A percentile compares a stretch with the other conserved stretches of the same genome.
Evolutionary conservation across 305 asterid genomes (phyloP).

Genomic region (Solanum hybrid): DNA sequence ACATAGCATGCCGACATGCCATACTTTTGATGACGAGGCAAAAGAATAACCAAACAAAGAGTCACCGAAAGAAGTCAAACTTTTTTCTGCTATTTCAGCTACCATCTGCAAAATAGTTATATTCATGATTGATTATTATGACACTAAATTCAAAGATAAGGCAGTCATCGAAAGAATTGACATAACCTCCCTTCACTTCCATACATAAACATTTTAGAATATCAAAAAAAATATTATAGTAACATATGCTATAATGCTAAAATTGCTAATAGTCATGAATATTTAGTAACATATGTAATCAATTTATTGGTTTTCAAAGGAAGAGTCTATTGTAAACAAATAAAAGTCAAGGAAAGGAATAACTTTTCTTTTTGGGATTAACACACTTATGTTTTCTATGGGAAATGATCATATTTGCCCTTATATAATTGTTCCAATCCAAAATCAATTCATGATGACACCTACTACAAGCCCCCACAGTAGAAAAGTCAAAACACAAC

Average conservation of each 20-base stretch:
- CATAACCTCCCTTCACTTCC: neutral
- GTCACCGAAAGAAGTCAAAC: neutral
- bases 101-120: no score
- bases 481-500: neutral
- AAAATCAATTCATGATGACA: no score
- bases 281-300: no score
- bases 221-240: no score
- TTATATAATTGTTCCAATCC: neutral
- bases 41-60: neutral
- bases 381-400: neutral
- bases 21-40: neutral
- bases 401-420: neutral
- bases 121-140: neutral
- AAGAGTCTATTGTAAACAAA: neutral
- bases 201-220: no score
- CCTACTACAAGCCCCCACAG: neutral
- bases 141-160: neutral
- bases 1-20: neutral
- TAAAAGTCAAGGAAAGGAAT: neutral
- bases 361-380: neutral
- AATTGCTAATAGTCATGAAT: no score
- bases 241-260: no score
- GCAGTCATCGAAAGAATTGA: no score
- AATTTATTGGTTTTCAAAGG: neutral
- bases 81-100: no score